These are phyloP conservation scores for Anthracocystis setariae DNA, from an alignment of 1,284 basidiomycete species.

Conservation along the genomic window DNA sequence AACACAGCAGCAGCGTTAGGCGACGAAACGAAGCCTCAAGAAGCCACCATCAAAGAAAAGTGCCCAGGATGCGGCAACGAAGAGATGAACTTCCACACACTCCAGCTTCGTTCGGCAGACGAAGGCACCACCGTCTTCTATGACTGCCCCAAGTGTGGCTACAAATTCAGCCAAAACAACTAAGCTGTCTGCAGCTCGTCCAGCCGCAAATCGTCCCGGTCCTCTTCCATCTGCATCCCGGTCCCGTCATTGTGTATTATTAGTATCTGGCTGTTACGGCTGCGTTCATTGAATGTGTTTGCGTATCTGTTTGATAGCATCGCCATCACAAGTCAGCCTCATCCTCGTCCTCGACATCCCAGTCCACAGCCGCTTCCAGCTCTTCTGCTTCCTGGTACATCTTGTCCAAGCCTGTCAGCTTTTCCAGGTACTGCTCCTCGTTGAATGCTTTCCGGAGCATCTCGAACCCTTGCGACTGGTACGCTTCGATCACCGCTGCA, in stretches of 20 bases:
- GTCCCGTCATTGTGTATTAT: constrained; percentile 29
- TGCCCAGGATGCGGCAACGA: constrained; percentile 83
- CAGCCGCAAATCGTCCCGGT: background rate
- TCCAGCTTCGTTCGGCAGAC: constrained; percentile 69
- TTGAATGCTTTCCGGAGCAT: constrained; percentile 87
- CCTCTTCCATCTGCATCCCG: constrained; percentile 3
- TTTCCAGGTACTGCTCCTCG: constrained; percentile 79
- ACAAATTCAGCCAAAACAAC: constrained; percentile 66
- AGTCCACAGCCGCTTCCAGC: constrained; percentile 49
- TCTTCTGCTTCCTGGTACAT: constrained; percentile 58
- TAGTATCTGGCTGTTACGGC: constrained; percentile 9
- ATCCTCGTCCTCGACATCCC: constrained; percentile 53
- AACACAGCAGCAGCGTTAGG: constrained; percentile 69
- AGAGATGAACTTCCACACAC: constrained; percentile 69
- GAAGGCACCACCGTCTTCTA: constrained; percentile 69
- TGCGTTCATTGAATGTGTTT: constrained; percentile 2
- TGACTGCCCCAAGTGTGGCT: constrained; percentile 67
- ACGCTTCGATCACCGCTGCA: constrained; percentile 50
- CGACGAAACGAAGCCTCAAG: constrained; percentile 40
- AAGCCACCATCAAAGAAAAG: constrained; percentile 82
- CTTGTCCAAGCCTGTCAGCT: constrained; percentile 84
- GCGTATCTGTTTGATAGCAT: background rate
- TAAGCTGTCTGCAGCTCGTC: constrained; percentile 6
- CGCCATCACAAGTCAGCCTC: constrained; percentile 22
- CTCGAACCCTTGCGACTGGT: constrained; percentile 76